Percentiles rank a stretch among this genome's conserved stretches.
phyloP scores from a whole-genome alignment of 2,329 filamentous ascomycete genomes.

The Aspergillus melleus region DNA sequence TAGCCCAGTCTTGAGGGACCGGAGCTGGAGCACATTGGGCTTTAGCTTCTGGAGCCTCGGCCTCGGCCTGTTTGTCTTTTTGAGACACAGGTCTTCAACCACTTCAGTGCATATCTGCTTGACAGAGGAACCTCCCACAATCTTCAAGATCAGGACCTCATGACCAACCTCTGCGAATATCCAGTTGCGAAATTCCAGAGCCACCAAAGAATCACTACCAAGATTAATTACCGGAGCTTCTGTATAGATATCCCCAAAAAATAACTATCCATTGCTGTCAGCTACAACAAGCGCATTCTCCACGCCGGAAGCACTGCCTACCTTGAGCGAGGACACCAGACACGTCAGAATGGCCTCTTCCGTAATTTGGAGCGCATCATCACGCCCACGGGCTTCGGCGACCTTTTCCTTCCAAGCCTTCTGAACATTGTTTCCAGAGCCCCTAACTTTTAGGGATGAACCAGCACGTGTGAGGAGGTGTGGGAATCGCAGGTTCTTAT shows the following conservation, averaged over 20 bases:
- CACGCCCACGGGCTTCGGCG: constrained; percentile 8
- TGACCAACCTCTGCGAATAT: constrained; percentile 10
- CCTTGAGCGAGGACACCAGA: constrained; percentile 4
- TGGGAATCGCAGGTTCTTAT: too few species aligned
- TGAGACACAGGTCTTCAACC: constrained; percentile 5
- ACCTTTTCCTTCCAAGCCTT: constrained; percentile 9
- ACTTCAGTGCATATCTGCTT: constrained; percentile 3
- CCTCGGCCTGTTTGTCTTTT: background rate
- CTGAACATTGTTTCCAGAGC: too few species aligned
- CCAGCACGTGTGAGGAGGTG: too few species aligned
- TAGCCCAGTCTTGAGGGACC: constrained; percentile 2
- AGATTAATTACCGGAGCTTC: constrained; percentile 9
- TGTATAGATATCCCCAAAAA: constrained; percentile 3
- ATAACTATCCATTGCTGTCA: constrained; percentile 1
- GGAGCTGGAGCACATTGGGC: constrained; percentile 6
- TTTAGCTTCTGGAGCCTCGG: constrained; percentile 2
- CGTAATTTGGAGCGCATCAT: constrained; percentile 5
- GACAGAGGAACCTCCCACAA: constrained; percentile 39
- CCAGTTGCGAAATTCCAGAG: constrained; percentile 21
- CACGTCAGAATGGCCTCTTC: constrained; percentile 5
- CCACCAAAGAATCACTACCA: constrained; percentile 20
- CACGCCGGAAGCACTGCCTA: background rate
- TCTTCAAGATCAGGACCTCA: constrained; percentile 54
- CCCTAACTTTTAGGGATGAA: too few species aligned
- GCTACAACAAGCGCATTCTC: background rate